Percentiles rank a stretch among this genome's conserved stretches.
These are phyloP conservation scores for Ustilago lituana DNA, from an alignment of 1,284 basidiomycete genomes.

Conservation along the genomic window DNA sequence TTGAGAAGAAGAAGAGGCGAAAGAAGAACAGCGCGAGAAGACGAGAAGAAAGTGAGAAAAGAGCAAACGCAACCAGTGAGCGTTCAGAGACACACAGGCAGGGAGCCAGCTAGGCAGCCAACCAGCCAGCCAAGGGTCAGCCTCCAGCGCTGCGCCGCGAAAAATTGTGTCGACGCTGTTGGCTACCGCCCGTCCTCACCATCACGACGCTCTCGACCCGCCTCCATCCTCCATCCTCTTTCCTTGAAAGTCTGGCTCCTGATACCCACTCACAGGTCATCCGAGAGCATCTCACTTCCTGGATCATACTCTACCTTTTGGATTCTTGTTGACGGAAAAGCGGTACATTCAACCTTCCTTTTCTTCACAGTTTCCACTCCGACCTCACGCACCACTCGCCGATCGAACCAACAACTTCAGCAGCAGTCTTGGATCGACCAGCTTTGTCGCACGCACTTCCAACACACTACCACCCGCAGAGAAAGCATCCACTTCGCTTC, in stretches of 20 bases:
- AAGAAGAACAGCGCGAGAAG: slow-evolving; percentile 5
- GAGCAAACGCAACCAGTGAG: not conserved
- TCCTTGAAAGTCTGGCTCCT: slow-evolving; percentile 40
- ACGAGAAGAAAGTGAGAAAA: slow-evolving; percentile 5
- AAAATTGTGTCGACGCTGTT: slow-evolving; percentile 27
- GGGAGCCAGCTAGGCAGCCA: too few species aligned
- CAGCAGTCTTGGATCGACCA: too few species aligned
- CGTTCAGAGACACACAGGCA: too few species aligned
- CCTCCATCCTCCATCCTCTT: slow-evolving; percentile 26
- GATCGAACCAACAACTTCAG: too few species aligned
- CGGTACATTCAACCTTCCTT: slow-evolving; percentile 43
- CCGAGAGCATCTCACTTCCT: slow-evolving; percentile 33
- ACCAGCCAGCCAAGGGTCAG: too few species aligned
- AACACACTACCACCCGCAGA: slow-evolving; percentile 11
- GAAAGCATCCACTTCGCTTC: slow-evolving; percentile 23
- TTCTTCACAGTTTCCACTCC: slow-evolving; percentile 30
- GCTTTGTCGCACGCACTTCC: slow-evolving; percentile 1
- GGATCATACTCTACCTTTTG: slow-evolving; percentile 15
- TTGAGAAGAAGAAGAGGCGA: not conserved
- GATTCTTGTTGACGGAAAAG: slow-evolving; percentile 37
- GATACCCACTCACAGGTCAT: slow-evolving; percentile 1
- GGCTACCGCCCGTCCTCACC: slow-evolving; percentile 8
- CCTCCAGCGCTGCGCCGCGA: slow-evolving; percentile 6
- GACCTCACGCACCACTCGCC: not conserved
- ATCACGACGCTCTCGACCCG: slow-evolving; percentile 13